Conservation (phyloP, 345 rosid genomes). For the Eucalyptus pumila region DNA sequence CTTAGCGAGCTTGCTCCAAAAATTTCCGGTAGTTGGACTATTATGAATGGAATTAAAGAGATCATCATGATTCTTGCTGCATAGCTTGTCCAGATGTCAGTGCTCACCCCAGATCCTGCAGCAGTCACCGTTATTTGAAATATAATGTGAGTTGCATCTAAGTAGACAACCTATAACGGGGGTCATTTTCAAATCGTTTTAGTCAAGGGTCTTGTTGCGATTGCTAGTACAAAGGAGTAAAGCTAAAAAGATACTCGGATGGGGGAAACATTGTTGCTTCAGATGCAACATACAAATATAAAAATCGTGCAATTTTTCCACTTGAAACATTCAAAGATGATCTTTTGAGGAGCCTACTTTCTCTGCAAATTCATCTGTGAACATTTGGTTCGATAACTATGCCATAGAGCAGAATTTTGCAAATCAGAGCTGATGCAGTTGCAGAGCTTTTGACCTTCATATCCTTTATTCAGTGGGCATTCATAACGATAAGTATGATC, state of each 20-base stretch:
- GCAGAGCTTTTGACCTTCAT: background rate
- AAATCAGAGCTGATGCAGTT: background rate
- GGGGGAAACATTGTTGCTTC: background rate
- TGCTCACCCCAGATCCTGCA: slow-evolving; percentile 9
- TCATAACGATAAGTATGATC: background rate
- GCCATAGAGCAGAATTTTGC: background rate
- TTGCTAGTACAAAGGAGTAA: background rate
- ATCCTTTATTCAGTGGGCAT: background rate
- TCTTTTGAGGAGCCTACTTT: background rate
- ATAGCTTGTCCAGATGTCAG: slow-evolving; percentile 32
- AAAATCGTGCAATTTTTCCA: background rate
- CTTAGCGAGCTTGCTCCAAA: slow-evolving; percentile 8
- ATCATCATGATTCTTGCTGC: slow-evolving; percentile 31
- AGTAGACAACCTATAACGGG: background rate
- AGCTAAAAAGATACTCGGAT: background rate
- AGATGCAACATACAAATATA: background rate
- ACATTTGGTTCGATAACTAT: background rate
- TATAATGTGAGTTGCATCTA: background rate
- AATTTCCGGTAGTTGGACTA: slow-evolving; percentile 15
- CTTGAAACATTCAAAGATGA: background rate
- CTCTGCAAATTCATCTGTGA: background rate
- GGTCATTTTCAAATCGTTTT: background rate
- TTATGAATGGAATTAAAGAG: slow-evolving; percentile 23
- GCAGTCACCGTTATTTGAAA: background rate
- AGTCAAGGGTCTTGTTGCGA: background rate